Evolutionary conservation across 2,329 filamentous ascomycete genomes (phyloP), one percentile per base, ranked within the genome.

Genomic region (Cladorrhinum sp.): DNA sequence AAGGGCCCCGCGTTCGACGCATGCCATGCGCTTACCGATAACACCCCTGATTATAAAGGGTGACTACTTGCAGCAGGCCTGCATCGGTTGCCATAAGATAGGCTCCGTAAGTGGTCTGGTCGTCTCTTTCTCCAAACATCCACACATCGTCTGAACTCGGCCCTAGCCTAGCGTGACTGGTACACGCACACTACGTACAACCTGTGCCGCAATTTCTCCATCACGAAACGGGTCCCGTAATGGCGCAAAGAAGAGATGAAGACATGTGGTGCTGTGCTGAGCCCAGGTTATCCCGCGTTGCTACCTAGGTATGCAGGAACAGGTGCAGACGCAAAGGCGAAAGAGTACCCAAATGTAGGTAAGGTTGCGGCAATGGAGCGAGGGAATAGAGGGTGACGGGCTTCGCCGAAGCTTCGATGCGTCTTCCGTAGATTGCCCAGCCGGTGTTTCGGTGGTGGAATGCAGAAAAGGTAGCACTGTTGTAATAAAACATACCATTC

Each of bases 341-440:
- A 30, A 30, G 26, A 42, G 16, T 16, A 42, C 3, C 36, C 5
- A 16, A 42, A 30, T 30, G 5, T 4, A 10, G 3, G 36, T n/a
- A 42, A 4, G 36, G 16, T n/a, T 14, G 36, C 36, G 14, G 36
- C 36, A 42, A 14, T 42, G 36, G 36, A 42, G 16, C 10, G 36
- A 24, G 50, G 4, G 9, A n/a, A 28, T 52, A 52, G 21, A 24
- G 50, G 28, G 9, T n/a, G 51, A 54, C 28, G 51, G 51, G 18
- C 52, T 55, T 60, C 39, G 52, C 58, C 58, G 52, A 60, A 56
- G 51, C 36, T 60, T 60, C 58, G 14, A 42, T 55, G 39, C 36
- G 52, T 56, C 58, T 60, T 60, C 58, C 52, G 39, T 56, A 48
- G 52, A 56, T 55, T 55, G 52, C 33, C 33, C 33, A 36, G 33